Base-by-base conservation (phyloP, 140 eudicot genomes). In the Erigeron philadelphicus region DNA sequence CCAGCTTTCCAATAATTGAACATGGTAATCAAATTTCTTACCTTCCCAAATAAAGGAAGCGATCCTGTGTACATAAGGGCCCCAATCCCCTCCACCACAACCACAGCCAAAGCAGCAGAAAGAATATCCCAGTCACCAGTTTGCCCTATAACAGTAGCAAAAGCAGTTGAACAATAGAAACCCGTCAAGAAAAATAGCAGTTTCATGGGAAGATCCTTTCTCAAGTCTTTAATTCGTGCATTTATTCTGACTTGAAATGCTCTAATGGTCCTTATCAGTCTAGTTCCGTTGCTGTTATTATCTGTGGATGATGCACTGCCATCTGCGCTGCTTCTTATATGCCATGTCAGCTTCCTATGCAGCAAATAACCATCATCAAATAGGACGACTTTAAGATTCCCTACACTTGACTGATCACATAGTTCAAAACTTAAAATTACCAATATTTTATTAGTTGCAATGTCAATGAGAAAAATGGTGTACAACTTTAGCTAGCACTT, bases 121-220 rank as follows among this genome's bases (percentile, higher is more conserved):
- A 90, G 83, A 75, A 90, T 81, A 78, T 90, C 97, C 95, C 97
- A 90, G 63, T 90, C 97, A 16, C 97, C 97, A 2, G 97, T 90
- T 76, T 90, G 95, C 55, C 97, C 97, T n/a, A 90, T 87, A 9
- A 87, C 88, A 4, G 97, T 90, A 2, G 94, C 88, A 62, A 87
- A 90, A 44, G 94, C 97, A 16, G 95, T 87, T 3, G 97, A 85
- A 76, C 94, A 83, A 62, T 90, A 90, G 55, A 90, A 90, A 1
- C 95, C 97, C 25, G 83, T 83, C 75, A 90, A 82, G 85, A 90
- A 87, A 78, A 84, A 83, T 4, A 90, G 72, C 35, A 90, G 60
- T 71, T 90, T 90, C 77, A 74, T 71, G 0, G 94, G 95, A 66
- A 87, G 80, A 61, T 82, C 68, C 68, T 80, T 83, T 66, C 80